These are phyloP conservation scores for Globisporangium spiculum DNA, from an alignment of 352 stramenopile species.

Conservation along the genomic window DNA sequence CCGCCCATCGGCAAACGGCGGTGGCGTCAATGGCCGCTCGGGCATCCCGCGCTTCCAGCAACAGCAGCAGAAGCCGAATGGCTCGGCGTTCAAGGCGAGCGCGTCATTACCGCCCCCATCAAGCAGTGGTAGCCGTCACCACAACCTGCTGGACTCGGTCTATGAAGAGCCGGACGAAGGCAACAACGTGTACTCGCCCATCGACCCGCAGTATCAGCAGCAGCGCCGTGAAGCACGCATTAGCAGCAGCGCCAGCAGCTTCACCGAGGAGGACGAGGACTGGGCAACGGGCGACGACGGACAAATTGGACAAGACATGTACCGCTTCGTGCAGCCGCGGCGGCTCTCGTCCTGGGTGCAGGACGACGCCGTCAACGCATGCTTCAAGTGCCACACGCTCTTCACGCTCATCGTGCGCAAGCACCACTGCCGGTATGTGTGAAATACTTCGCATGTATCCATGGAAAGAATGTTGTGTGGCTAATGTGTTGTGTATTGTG, in stretches of 20 bases:
- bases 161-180: slow-evolving; percentile 31
- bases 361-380: slow-evolving; percentile 82
- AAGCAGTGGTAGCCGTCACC: slow-evolving; percentile 14
- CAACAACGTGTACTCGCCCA: slow-evolving; percentile 19
- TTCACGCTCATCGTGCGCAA: slow-evolving; percentile 82
- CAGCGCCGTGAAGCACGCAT: slow-evolving; percentile 19
- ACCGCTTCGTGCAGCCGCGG: slow-evolving; percentile 78
- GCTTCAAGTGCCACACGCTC: slow-evolving; percentile 81
- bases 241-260: slow-evolving; percentile 25
- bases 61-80: not conserved
- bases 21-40: slow-evolving; percentile 7
- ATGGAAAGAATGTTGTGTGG: not conserved
- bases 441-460: not conserved
- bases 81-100: slow-evolving; percentile 20
- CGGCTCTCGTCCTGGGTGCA: slow-evolving; percentile 82
- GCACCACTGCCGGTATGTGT: slow-evolving; percentile 66
- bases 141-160: slow-evolving; percentile 51
- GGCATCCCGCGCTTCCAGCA: slow-evolving; percentile 18
- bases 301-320: slow-evolving; percentile 64
- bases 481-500: not conserved
- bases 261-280: slow-evolving; percentile 51
- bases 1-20: slow-evolving; percentile 20
- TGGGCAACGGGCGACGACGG: slow-evolving; percentile 52
- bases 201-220: slow-evolving; percentile 9
- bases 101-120: not conserved